A percentile compares a stretch with the other conserved stretches of the same genome.
phyloP scores from a whole-genome alignment of 1,139 yeast species.

The Zygoascus meyerae region DNA sequence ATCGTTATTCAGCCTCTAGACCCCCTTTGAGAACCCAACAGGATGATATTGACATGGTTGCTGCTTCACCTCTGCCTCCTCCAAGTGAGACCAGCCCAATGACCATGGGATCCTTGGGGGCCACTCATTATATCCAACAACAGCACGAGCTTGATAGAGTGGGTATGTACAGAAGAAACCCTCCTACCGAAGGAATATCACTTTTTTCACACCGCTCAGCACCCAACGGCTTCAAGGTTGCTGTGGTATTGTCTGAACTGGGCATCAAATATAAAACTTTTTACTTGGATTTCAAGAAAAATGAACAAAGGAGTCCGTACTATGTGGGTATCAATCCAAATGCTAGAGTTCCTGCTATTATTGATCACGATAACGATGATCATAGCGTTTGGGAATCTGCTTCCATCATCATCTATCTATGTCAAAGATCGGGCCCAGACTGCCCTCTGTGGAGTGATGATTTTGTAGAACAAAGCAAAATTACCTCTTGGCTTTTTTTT shows the following conservation, averaged over 20 bases:
- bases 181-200: constrained; percentile 80
- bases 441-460: constrained; percentile 80
- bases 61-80: constrained; percentile 8
- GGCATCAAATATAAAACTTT: constrained; percentile 76
- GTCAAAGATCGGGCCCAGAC: constrained; percentile 57
- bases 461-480: constrained; percentile 77
- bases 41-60: constrained; percentile 8
- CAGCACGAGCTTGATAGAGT: constrained; percentile 41
- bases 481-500: constrained; percentile 84
- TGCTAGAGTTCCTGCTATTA: constrained; percentile 89
- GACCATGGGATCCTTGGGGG: constrained; percentile 11
- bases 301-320: constrained; percentile 91
- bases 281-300: constrained; percentile 77
- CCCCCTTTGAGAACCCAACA: neutral
- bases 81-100: constrained; percentile 8
- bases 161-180: constrained; percentile 66
- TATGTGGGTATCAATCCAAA: constrained; percentile 89
- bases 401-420: constrained; percentile 72
- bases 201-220: constrained; percentile 88
- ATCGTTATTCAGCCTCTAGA: neutral
- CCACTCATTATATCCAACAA: constrained; percentile 12
- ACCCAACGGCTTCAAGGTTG: constrained; percentile 95
- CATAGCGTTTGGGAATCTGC: constrained; percentile 93
- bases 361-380: constrained; percentile 78
- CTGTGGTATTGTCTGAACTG: constrained; percentile 80